phyloP scores from a whole-genome alignment of 345 rosid genomes.

The Pistacia integerrima region DNA sequence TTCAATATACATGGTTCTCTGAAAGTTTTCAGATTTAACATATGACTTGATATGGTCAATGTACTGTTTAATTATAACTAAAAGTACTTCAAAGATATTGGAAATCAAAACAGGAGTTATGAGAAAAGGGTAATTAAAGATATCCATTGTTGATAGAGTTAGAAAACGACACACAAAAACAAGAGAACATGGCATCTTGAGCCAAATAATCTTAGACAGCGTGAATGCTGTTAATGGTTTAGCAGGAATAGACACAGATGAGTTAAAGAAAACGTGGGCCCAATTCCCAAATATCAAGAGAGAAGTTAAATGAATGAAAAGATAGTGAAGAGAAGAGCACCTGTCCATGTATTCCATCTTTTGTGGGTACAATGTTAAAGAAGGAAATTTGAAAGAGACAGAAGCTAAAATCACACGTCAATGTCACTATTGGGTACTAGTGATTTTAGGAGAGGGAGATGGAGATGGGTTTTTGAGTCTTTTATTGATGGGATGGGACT shows the following conservation, averaged over 20 bases:
- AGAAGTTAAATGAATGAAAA: slow-evolving; percentile 23
- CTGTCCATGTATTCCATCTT: slow-evolving; percentile 56
- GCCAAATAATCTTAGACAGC: neutral
- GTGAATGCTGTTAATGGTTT: neutral
- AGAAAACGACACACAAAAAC: neutral
- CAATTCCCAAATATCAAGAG: slow-evolving; percentile 7
- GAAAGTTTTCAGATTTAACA: too few relatives aligned
- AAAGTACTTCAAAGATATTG: too few relatives aligned
- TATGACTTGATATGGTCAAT: too few relatives aligned
- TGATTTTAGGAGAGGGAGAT: neutral
- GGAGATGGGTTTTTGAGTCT: slow-evolving; percentile 20
- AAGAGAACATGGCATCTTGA: neutral
- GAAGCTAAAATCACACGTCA: slow-evolving; percentile 60
- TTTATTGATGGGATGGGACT: slow-evolving; percentile 86
- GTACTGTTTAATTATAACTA: too few relatives aligned
- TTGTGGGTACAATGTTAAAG: slow-evolving; percentile 80
- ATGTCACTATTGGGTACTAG: slow-evolving; percentile 30
- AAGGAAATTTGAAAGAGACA: slow-evolving; percentile 68
- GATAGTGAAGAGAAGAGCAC: slow-evolving; percentile 55
- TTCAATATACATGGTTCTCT: too few relatives aligned
- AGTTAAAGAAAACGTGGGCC: neutral
- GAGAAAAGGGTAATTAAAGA: too few relatives aligned
- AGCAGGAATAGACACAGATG: neutral
- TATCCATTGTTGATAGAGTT: neutral
- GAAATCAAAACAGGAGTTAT: too few relatives aligned